Evolutionary conservation across 139 green algal species (phyloP), one percentile per base, ranked within the genome.

Genomic region (Chlorella sp.): DNA sequence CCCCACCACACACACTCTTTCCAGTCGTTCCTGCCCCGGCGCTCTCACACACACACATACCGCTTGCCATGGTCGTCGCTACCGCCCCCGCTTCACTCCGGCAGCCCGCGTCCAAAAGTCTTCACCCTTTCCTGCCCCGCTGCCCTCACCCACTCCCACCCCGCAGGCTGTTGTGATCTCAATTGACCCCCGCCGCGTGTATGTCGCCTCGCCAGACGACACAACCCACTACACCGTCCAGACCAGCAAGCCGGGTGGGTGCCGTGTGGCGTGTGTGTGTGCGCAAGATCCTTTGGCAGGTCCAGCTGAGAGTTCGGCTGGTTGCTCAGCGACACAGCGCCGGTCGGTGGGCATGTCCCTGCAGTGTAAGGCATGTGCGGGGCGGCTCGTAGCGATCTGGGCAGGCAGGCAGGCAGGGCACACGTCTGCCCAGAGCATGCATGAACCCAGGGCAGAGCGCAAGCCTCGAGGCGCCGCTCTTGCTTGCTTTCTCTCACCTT

Each of bases 141-240:
- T 57, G 48, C 68, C 68, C 68, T 34, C 68, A 34, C 24, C 2
- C 26, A 11, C 15, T 39, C 95, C 98, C 30, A 96, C 98, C 21
- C 93, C 93, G 32, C 92, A 97, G 91, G 96, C 96, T 28, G 95
- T 98, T 83, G 96, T 98, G 34, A 89, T 99, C 24, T 97, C 93
- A 64, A 99, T 99, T 81, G 98, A 99, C 87, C 98, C 98, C 22
- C 92, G 95, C 4, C 93, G 96, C 0, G 96, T 99, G 40, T 99
- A 97, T 69, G 98, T 99, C 18, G 61, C 90, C 0, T 93, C 96
- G 69, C 96, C 96, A 22, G 79, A 80, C 9, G 80, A 94, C 34
- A 95, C 92, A 18, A 79, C 86, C 30, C 95, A 97, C 92, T 81
- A 93, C 48, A 96, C 91, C n/a, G 90, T 98, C 14, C 85, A 94